A percentile compares a stretch with the other conserved stretches of the same genome.
These are phyloP conservation scores for Auriscalpium microsporum DNA, from an alignment of 768 basidiomycete species.

Conservation along the genomic window DNA sequence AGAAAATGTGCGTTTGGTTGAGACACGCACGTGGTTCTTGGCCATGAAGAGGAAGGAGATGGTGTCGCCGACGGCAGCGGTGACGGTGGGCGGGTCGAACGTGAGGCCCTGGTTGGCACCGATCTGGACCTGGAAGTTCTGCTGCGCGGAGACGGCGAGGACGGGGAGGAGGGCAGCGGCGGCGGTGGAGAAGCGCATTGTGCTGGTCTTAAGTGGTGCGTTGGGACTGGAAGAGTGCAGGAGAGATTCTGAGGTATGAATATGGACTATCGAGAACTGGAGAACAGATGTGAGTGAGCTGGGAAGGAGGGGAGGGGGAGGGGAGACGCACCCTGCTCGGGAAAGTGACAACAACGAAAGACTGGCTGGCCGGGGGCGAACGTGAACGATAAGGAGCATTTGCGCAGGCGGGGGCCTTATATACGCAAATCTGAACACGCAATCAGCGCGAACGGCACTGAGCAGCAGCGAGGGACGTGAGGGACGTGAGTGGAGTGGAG, in stretches of 20 bases:
- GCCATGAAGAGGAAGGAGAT: slow-evolving; percentile 10
- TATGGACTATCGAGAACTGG: slow-evolving; percentile 14
- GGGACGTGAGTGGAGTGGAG: no score
- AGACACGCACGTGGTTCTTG: slow-evolving; percentile 14
- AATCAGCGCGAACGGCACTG: not conserved
- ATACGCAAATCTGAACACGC: not conserved
- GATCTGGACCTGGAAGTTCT: slow-evolving; percentile 7
- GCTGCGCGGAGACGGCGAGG: slow-evolving; percentile 7
- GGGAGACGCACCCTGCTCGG: slow-evolving; percentile 39
- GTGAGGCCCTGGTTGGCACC: slow-evolving; percentile 2
- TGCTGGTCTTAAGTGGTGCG: not conserved
- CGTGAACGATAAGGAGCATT: slow-evolving; percentile 9
- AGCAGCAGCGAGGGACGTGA: no score
- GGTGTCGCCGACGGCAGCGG: slow-evolving; percentile 18
- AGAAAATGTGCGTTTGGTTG: slow-evolving; percentile 6
- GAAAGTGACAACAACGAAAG: slow-evolving; percentile 28
- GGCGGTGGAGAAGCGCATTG: slow-evolving; percentile 10
- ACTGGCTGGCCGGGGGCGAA: slow-evolving; percentile 22
- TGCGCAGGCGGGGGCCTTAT: not conserved
- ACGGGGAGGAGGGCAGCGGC: slow-evolving; percentile 2
- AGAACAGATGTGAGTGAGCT: not conserved
- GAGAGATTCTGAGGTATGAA: not conserved
- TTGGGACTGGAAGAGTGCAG: not conserved
- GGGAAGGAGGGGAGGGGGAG: not conserved
- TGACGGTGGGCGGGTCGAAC: slow-evolving; percentile 8